These are phyloP conservation scores for Penicillium palitans DNA, from an alignment of 2,329 filamentous ascomycete species.

Conservation along the genomic window DNA sequence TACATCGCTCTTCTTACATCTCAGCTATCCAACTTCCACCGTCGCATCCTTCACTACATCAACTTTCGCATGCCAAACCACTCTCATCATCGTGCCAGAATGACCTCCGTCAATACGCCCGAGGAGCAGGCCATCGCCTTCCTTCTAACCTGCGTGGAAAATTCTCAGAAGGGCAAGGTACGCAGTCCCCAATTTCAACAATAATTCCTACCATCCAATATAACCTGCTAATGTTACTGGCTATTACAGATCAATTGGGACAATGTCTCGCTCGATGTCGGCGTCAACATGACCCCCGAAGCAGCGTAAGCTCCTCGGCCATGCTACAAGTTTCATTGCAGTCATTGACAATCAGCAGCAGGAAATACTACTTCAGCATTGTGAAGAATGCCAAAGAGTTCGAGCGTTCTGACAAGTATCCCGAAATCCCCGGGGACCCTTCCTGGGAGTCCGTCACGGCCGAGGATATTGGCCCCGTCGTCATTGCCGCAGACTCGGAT, in stretches of 20 bases:
- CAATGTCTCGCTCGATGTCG: background rate
- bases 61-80: background rate
- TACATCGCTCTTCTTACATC: background rate
- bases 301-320: background rate
- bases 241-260: background rate
- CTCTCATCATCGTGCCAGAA: background rate
- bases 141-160: background rate
- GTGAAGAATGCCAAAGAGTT: background rate
- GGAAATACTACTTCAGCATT: background rate
- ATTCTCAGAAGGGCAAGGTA: background rate
- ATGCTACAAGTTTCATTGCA: background rate
- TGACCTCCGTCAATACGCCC: background rate
- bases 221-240: background rate
- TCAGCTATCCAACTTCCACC: background rate
- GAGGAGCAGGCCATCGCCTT: background rate
- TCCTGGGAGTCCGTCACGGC: background rate
- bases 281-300: background rate
- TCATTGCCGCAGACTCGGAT: background rate
- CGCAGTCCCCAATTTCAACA: background rate
- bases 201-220: background rate
- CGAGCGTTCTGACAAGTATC: background rate
- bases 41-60: background rate
- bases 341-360: background rate
- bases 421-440: background rate
- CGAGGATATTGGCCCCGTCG: background rate